phyloP scores from a whole-genome alignment of 768 basidiomycete genomes.

The Phlebiopsis gigantea region DNA sequence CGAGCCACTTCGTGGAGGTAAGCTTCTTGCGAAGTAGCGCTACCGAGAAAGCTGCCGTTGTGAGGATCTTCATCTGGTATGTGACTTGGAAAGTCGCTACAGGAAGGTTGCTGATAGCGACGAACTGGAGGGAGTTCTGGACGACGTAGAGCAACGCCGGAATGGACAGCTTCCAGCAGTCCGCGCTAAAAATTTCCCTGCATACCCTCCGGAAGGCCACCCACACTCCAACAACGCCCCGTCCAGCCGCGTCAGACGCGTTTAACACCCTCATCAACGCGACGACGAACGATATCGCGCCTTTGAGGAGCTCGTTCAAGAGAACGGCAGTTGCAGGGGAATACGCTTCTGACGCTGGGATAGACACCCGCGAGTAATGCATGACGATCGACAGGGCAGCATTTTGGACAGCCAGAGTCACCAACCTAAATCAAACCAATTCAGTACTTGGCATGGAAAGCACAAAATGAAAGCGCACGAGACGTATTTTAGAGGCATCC shows the following conservation, averaged over 20 bases:
- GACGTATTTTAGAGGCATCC: conserved; percentile 74
- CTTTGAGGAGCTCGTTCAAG: conserved; percentile 91
- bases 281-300: conserved; percentile 84
- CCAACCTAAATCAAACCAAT: conserved; percentile 16
- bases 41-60: conserved; percentile 91
- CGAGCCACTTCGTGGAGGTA: conserved; percentile 74
- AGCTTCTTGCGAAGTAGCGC: conserved; percentile 73
- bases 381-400: conserved; percentile 94
- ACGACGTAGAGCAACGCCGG: conserved; percentile 95
- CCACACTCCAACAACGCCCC: conserved; percentile 14
- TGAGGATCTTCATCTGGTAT: conserved; percentile 98
- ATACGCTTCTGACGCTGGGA: conserved; percentile 71
- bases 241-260: conserved; percentile 12
- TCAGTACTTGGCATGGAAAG: not conserved
- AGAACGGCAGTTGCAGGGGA: conserved; percentile 94
- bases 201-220: conserved; percentile 44
- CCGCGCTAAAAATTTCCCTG: conserved; percentile 75
- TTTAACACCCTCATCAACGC: conserved; percentile 34
- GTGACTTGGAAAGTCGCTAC: conserved; percentile 98
- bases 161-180: conserved; percentile 97
- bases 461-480: conserved; percentile 45
- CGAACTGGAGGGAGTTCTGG: conserved; percentile 95
- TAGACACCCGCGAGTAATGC: conserved; percentile 96
- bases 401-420: conserved; percentile 92
- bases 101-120: conserved; percentile 91